Percentiles rank a stretch among this genome's conserved stretches.
phyloP scores from a whole-genome alignment of 805 yeast genomes.

The Suhomyces faveliae region DNA sequence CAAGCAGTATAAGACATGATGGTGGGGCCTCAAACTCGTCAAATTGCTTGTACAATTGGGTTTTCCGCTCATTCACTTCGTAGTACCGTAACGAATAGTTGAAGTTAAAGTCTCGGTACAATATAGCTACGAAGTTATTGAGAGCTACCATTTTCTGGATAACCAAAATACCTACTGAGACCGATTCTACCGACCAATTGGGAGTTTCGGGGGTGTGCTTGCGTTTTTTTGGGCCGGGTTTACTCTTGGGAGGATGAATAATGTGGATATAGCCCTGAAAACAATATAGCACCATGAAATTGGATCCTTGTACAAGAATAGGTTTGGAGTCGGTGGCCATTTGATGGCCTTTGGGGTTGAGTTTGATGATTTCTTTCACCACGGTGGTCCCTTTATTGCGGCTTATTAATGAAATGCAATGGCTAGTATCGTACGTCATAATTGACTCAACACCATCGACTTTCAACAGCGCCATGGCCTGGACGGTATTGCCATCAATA shows the following conservation, averaged over 20 bases:
- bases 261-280: conserved; percentile 13
- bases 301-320: conserved; percentile 14
- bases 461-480: not conserved
- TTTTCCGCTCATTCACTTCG: conserved; percentile 9
- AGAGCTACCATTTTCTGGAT: conserved; percentile 17
- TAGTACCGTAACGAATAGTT: conserved; percentile 32
- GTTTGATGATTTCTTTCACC: conserved; percentile 7
- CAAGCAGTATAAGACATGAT: conserved; percentile 20
- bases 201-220: not conserved
- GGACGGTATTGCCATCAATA: not conserved
- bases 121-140: conserved; percentile 20
- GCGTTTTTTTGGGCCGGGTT: not conserved
- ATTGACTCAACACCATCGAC: not conserved
- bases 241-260: not conserved
- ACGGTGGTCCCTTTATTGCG: not conserved
- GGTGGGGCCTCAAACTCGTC: conserved; percentile 33
- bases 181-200: conserved; percentile 9
- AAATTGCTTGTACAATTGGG: conserved; percentile 21
- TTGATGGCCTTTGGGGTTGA: conserved; percentile 24
- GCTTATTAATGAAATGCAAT: conserved; percentile 1
- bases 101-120: conserved; percentile 36
- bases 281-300: conserved; percentile 19
- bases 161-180: conserved; percentile 20
- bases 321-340: conserved; percentile 22
- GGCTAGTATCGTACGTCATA: not conserved